Percentiles rank a stretch among this genome's conserved stretches.
Evolutionary conservation across 495 filamentous ascomycete genomes (phyloP).

Genomic region (Baudoinia panamericana): DNA sequence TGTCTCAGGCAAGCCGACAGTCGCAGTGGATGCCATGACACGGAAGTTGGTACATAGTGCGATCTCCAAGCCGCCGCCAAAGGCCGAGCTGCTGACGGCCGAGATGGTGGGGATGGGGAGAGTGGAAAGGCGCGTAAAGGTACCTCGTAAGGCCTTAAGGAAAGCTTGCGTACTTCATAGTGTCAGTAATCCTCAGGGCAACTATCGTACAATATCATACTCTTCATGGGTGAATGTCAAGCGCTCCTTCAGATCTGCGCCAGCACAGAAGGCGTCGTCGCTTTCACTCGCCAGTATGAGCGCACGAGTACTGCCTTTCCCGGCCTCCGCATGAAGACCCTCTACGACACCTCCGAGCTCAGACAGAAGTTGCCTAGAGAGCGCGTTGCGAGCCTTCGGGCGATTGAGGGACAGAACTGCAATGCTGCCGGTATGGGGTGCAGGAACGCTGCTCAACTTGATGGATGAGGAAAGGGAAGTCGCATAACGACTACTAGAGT

Average conservation of each 20-base stretch:
- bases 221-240: conserved; percentile 58
- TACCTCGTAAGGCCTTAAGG: conserved; percentile 56
- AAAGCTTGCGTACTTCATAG: conserved; percentile 54
- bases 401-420: conserved; percentile 77
- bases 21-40: conserved; percentile 58
- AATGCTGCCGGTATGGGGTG: conserved; percentile 72
- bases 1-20: conserved; percentile 79
- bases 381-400: conserved; percentile 73
- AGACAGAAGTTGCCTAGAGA: conserved; percentile 62
- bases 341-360: conserved; percentile 57
- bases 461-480: conserved; percentile 30
- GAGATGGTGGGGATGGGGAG: conserved; percentile 84
- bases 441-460: conserved; percentile 55
- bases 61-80: conserved; percentile 87
- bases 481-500: not conserved
- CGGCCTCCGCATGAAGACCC: conserved; percentile 51
- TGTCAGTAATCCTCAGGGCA: not conserved
- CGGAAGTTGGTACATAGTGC: conserved; percentile 77
- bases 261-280: conserved; percentile 79
- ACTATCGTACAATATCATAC: conserved; percentile 27
- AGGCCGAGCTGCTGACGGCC: conserved; percentile 63
- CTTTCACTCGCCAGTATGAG: conserved; percentile 66
- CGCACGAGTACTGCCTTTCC: conserved; percentile 53
- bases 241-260: conserved; percentile 87
- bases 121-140: conserved; percentile 50